Conservation (phyloP, 768 basidiomycete species). For the Lactifluus pinguis region DNA sequence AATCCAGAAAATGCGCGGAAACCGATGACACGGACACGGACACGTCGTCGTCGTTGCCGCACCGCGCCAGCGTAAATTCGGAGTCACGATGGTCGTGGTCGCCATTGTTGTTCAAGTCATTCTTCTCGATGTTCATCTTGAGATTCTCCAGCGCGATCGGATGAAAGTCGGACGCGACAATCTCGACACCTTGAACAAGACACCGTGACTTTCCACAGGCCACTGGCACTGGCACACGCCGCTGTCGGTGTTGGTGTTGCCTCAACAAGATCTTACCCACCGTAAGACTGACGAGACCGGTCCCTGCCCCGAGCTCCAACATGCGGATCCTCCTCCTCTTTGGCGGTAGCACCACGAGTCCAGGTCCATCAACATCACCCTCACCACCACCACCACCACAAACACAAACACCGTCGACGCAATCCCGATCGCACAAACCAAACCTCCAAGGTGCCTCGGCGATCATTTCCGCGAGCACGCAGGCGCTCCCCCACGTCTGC, state of each 20-base stretch:
- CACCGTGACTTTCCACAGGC: too few relatives aligned
- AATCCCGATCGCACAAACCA: slow-evolving; percentile 26
- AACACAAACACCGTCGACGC: too few relatives aligned
- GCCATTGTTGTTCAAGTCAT: slow-evolving; percentile 14
- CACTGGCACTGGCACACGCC: too few relatives aligned
- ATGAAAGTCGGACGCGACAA: slow-evolving; percentile 45
- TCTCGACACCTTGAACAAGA: not conserved
- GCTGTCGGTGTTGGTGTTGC: not conserved
- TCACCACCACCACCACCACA: not conserved
- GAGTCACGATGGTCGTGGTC: too few relatives aligned
- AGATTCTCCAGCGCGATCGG: slow-evolving; percentile 41
- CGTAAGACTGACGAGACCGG: slow-evolving; percentile 42
- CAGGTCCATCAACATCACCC: not conserved
- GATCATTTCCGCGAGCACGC: slow-evolving; percentile 69
- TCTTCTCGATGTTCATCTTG: slow-evolving; percentile 32
- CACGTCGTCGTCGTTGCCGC: too few relatives aligned
- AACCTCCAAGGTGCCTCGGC: slow-evolving; percentile 47
- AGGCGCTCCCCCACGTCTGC: slow-evolving; percentile 86
- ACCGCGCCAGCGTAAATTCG: too few relatives aligned
- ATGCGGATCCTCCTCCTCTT: slow-evolving; percentile 26
- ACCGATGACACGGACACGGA: slow-evolving; percentile 16
- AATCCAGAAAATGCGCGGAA: slow-evolving; percentile 30
- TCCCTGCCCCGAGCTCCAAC: slow-evolving; percentile 51
- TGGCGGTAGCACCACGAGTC: not conserved
- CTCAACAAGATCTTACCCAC: slow-evolving; percentile 27